Evolutionary conservation across 768 basidiomycete species (phyloP).

Genomic region (Exsudoporus frostii): DNA sequence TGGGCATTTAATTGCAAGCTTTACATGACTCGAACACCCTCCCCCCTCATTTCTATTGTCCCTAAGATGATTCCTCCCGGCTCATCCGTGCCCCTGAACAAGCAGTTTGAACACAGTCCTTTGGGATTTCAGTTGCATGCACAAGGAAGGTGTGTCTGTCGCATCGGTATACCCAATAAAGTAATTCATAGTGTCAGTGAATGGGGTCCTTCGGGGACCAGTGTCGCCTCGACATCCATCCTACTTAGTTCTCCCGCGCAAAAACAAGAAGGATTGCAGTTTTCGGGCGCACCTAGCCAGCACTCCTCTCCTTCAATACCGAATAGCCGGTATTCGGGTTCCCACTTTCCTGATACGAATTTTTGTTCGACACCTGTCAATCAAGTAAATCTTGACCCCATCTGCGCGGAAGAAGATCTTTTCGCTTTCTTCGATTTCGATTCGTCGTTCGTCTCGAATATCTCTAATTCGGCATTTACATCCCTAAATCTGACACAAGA

Average conservation of each 20-base stretch:
- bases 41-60: background rate
- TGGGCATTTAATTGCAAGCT: background rate
- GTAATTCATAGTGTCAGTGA: background rate
- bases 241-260: background rate
- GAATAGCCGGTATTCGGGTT: background rate
- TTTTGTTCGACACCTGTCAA: background rate
- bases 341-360: background rate
- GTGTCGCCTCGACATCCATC: background rate
- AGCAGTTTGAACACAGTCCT: no score
- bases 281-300: background rate
- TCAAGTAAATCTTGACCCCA: background rate
- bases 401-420: background rate
- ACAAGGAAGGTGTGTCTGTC: background rate
- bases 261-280: background rate
- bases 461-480: background rate
- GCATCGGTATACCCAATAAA: background rate
- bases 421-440: background rate
- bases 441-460: background rate
- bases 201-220: background rate
- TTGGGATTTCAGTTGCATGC: background rate
- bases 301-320: background rate
- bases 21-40: background rate
- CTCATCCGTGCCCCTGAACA: rapidly evolving
- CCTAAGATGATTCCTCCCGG: background rate
- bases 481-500: background rate